Evolutionary conservation across 768 basidiomycete genomes (phyloP).

Genomic region (Suillus americanus): DNA sequence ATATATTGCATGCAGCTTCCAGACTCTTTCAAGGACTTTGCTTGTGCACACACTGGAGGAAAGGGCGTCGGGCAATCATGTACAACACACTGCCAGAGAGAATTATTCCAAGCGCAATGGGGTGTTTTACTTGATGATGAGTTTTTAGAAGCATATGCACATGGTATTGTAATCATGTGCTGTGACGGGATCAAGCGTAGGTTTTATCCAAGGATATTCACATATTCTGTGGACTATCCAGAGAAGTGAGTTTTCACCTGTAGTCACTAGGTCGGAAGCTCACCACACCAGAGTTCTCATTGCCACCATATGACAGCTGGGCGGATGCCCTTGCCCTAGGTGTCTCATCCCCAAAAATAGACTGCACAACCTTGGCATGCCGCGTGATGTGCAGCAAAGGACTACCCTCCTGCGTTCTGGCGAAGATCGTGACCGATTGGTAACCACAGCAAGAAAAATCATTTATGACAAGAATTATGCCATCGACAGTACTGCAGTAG

Average conservation of each 20-base stretch:
- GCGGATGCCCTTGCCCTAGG: slow-evolving; percentile 28
- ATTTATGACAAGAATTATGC: slow-evolving; percentile 16
- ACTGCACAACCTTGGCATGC: slow-evolving; percentile 15
- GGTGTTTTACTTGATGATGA: no score
- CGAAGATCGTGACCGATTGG: background rate
- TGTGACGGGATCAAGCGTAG: no score
- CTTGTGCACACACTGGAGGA: background rate
- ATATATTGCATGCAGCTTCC: slow-evolving; percentile 9
- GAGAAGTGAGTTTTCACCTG: slow-evolving; percentile 26
- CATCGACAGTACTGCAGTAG: slow-evolving; percentile 13
- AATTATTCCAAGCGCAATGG: slow-evolving; percentile 16
- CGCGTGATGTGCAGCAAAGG: slow-evolving; percentile 26
- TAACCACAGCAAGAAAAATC: slow-evolving; percentile 10
- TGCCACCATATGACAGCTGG: slow-evolving; percentile 21
- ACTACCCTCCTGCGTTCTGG: background rate
- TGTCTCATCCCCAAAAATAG: slow-evolving; percentile 20
- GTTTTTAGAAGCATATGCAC: no score
- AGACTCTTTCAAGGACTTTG: slow-evolving; percentile 10
- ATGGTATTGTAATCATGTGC: no score
- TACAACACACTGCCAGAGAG: slow-evolving; percentile 16
- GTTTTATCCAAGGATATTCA: no score
- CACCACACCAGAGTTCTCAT: slow-evolving; percentile 17
- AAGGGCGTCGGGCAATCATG: background rate
- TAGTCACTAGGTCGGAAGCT: background rate
- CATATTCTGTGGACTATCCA: background rate